These are phyloP conservation scores for Bretschneidera sinensis DNA, from an alignment of 345 rosid genomes.

Conservation along the genomic window DNA sequence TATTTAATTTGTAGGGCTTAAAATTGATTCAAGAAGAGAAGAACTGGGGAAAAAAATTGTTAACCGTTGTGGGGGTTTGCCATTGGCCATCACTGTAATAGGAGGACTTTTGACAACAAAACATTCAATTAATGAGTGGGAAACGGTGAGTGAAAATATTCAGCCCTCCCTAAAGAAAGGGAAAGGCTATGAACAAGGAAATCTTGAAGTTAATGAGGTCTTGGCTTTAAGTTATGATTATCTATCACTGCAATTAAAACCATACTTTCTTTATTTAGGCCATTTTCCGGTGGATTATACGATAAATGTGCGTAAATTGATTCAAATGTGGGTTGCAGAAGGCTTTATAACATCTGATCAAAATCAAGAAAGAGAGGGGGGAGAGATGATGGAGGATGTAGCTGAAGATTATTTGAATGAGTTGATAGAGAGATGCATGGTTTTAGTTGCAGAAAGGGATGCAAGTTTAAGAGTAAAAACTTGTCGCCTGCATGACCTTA, in stretches of 20 bases:
- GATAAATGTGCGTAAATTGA: conserved; percentile 19
- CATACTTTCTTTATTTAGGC: conserved; percentile 28
- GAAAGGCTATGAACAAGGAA: too few species aligned
- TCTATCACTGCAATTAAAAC: conserved; percentile 24
- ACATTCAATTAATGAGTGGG: too few species aligned
- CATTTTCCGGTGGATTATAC: conserved; percentile 25
- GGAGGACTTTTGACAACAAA: too few species aligned
- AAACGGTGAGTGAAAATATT: too few species aligned
- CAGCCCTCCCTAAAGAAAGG: too few species aligned
- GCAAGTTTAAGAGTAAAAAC: conserved; percentile 1
- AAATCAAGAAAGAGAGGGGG: background rate
- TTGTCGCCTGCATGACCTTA: background rate
- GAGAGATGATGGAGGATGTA: conserved; percentile 12
- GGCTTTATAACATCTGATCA: conserved; percentile 27
- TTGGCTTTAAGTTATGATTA: conserved; percentile 37
- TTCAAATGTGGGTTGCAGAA: conserved; percentile 32
- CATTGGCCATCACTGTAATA: too few species aligned
- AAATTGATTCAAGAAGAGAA: too few species aligned
- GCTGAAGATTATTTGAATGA: conserved; percentile 16
- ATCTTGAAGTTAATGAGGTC: too few species aligned
- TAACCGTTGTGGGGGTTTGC: too few species aligned
- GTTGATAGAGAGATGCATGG: conserved; percentile 17
- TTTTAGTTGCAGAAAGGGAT: too few species aligned
- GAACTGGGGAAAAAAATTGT: too few species aligned
- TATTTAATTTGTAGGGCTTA: too few species aligned